phyloP scores from a whole-genome alignment of 305 asterid species.

The Solanum hybrid region DNA sequence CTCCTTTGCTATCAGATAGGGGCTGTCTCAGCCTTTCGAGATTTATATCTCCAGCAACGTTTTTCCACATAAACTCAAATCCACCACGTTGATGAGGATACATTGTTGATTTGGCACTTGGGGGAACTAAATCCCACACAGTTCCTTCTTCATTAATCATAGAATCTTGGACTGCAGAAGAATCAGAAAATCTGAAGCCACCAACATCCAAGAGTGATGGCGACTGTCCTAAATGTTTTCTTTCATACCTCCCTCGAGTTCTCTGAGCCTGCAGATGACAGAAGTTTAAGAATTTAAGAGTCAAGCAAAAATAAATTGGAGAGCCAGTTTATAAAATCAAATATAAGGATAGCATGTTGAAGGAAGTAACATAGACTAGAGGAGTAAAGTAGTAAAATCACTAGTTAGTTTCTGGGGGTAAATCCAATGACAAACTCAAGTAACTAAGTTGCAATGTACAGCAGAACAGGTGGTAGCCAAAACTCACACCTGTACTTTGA shows the following conservation, averaged over 20 bases:
- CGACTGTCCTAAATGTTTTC: slow-evolving; percentile 17
- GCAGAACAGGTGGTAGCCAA: neutral
- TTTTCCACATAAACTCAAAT: slow-evolving; percentile 61
- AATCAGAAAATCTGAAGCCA: neutral
- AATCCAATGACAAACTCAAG: neutral
- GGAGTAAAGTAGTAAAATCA: neutral
- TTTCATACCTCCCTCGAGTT: slow-evolving; percentile 11
- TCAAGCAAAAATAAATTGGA: neutral
- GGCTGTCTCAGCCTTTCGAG: slow-evolving; percentile 27
- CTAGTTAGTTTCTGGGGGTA: neutral
- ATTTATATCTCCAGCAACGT: slow-evolving; percentile 48
- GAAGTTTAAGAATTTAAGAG: neutral
- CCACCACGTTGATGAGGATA: slow-evolving; percentile 68
- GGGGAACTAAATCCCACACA: slow-evolving; percentile 54
- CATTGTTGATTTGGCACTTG: slow-evolving; percentile 26
- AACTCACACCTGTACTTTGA: too few relatives aligned
- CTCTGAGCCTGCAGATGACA: slow-evolving; percentile 31
- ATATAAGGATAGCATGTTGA: neutral
- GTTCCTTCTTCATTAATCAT: slow-evolving; percentile 6
- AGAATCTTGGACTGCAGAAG: neutral
- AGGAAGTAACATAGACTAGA: neutral
- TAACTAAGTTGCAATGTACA: neutral
- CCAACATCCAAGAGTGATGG: neutral
- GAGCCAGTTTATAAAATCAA: neutral
- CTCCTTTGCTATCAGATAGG: slow-evolving; percentile 37